phyloP scores from a whole-genome alignment of 2,329 filamentous ascomycete species.

The Paradendryphiella salina region DNA sequence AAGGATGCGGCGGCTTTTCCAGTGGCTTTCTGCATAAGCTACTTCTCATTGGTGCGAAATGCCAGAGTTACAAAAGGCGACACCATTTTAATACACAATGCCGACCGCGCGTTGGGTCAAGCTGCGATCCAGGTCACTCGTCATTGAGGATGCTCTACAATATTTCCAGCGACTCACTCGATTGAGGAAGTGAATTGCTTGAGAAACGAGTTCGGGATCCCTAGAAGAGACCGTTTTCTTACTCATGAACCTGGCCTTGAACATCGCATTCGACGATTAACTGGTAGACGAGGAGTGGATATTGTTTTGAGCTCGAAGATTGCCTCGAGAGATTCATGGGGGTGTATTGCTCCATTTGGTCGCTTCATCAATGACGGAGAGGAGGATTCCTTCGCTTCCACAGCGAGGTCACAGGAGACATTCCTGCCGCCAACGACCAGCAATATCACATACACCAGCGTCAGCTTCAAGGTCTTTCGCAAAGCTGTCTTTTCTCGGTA shows the following conservation, averaged over 20 bases:
- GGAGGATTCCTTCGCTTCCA: conserved; percentile 4
- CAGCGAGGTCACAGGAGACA: conserved; percentile 7
- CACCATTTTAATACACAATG: conserved; percentile 4
- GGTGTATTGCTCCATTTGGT: conserved; percentile 37
- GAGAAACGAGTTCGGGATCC: conserved; percentile 13
- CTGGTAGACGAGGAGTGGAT: conserved; percentile 38
- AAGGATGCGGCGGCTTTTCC: conserved; percentile 20
- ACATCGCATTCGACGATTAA: conserved; percentile 12
- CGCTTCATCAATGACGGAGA: conserved; percentile 32
- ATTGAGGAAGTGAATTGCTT: conserved; percentile 15
- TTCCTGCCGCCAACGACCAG: background rate
- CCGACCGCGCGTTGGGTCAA: conserved; percentile 2
- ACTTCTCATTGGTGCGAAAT: background rate
- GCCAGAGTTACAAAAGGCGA: background rate
- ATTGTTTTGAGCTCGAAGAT: conserved; percentile 41
- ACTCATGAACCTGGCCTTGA: background rate
- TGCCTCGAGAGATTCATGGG: conserved; percentile 23
- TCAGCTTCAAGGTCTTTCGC: conserved; percentile 12
- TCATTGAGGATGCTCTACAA: background rate
- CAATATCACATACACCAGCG: conserved; percentile 4
- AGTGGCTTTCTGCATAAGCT: conserved; percentile 8
- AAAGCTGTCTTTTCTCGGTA: background rate
- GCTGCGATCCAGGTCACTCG: conserved; percentile 1
- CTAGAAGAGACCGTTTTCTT: conserved; percentile 31
- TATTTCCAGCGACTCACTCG: conserved; percentile 18